These are phyloP conservation scores for Saturnispora kantuleensis DNA, from an alignment of 805 yeast genomes.

Conservation along the genomic window DNA sequence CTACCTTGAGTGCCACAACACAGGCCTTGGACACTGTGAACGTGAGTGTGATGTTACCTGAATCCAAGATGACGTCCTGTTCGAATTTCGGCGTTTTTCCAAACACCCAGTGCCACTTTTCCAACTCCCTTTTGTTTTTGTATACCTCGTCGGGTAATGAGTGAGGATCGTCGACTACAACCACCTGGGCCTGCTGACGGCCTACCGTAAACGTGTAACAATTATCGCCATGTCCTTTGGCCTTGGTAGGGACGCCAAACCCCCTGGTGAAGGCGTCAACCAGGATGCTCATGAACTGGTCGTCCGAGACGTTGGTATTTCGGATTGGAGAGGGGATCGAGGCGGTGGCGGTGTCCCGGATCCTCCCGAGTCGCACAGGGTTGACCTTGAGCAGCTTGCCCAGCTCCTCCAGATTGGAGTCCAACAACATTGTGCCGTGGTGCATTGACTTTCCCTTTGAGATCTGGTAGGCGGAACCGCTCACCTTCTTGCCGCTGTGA, in stretches of 20 bases:
- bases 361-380: slow-evolving; percentile 11
- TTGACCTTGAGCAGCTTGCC: slow-evolving; percentile 42
- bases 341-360: slow-evolving; percentile 35
- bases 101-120: slow-evolving; percentile 64
- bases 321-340: slow-evolving; percentile 77
- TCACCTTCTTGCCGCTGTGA: slow-evolving; percentile 45
- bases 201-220: slow-evolving; percentile 5
- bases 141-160: slow-evolving; percentile 31
- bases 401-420: slow-evolving; percentile 52
- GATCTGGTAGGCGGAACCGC: slow-evolving; percentile 90
- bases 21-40: slow-evolving; percentile 45
- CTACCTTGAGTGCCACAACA: slow-evolving; percentile 8
- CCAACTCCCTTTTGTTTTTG: slow-evolving; percentile 32
- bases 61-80: slow-evolving; percentile 39
- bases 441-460: slow-evolving; percentile 78
- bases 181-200: slow-evolving; percentile 14
- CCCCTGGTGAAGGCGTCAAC: slow-evolving; percentile 29
- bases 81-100: slow-evolving; percentile 71
- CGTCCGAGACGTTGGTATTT: slow-evolving; percentile 42
- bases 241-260: slow-evolving; percentile 22
- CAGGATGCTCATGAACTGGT: slow-evolving; percentile 38
- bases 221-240: slow-evolving; percentile 9
- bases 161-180: slow-evolving; percentile 18
- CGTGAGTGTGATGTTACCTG: slow-evolving; percentile 22
- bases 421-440: slow-evolving; percentile 89